A percentile compares a stretch with the other conserved stretches of the same genome.
Evolutionary conservation across 2,329 filamentous ascomycete genomes (phyloP).

Genomic region (Pochonia chlamydosporia): DNA sequence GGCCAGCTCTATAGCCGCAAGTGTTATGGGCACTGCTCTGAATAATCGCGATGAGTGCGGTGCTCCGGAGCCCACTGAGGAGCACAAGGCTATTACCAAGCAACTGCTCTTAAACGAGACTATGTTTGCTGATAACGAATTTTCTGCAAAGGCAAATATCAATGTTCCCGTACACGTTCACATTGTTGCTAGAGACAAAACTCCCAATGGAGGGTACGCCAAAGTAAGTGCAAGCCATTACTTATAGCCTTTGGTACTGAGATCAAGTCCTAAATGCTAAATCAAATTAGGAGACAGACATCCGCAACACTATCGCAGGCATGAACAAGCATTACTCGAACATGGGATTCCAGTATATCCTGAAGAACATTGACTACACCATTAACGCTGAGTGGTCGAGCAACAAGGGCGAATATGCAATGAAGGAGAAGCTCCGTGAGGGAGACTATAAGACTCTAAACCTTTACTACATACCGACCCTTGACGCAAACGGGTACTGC

Average conservation of each 20-base stretch:
- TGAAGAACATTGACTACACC: conserved; percentile 1
- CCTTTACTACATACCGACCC: conserved; percentile 38
- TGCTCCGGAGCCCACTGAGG: conserved; percentile 4
- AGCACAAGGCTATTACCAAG: neutral
- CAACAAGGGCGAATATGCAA: neutral
- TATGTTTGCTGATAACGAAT: neutral
- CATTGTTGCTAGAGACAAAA: neutral
- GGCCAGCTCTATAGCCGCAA: neutral
- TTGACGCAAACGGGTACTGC: no score
- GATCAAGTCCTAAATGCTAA: no score
- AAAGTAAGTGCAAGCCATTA: no score
- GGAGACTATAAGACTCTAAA: conserved; percentile 33
- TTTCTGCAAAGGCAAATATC: neutral
- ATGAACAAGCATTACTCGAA: neutral
- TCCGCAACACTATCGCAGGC: neutral
- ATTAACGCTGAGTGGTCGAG: neutral
- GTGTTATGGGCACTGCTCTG: neutral
- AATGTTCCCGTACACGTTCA: conserved; percentile 4
- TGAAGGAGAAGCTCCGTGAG: conserved; percentile 23
- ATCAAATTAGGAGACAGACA: neutral
- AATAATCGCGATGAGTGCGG: conserved; percentile 1
- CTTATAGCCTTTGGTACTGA: no score
- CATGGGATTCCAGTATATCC: neutral
- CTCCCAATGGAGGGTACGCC: no score
- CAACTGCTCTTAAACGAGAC: conserved; percentile 1